A percentile compares a stretch with the other conserved stretches of the same genome.
These are phyloP conservation scores for Lachancea cidri DNA, from an alignment of 805 yeast genomes.

Conservation along the genomic window DNA sequence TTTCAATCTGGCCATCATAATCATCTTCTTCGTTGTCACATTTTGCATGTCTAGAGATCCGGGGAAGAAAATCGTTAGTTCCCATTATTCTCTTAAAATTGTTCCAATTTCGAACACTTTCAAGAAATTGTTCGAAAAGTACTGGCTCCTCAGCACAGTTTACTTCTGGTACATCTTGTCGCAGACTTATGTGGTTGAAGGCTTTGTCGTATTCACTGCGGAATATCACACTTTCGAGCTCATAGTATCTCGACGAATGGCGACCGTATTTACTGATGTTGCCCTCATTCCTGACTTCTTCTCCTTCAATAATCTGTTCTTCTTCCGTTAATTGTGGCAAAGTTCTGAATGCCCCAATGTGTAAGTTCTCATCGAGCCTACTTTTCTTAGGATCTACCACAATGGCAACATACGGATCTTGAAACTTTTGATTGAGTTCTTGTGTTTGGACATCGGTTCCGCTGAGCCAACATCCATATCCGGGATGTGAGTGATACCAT, in stretches of 20 bases:
- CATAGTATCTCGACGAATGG: slow-evolving; percentile 16
- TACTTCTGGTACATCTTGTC: slow-evolving; percentile 9
- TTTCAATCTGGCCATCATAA: slow-evolving; percentile 2
- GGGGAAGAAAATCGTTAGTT: slow-evolving; percentile 3
- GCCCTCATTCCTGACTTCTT: slow-evolving; percentile 3
- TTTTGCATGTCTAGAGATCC: not conserved
- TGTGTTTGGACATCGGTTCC: slow-evolving; percentile 94
- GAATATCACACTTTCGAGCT: slow-evolving; percentile 17
- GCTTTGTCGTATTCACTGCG: slow-evolving; percentile 19
- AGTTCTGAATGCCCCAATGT: slow-evolving; percentile 87
- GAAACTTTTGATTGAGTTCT: slow-evolving; percentile 73
- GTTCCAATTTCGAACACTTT: slow-evolving; percentile 23
- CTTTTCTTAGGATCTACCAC: slow-evolving; percentile 83
- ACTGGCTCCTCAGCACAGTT: slow-evolving; percentile 10
- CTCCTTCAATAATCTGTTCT: not conserved
- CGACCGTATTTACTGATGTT: slow-evolving; percentile 2
- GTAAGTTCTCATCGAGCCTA: slow-evolving; percentile 55
- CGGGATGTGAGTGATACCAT: slow-evolving; percentile 99
- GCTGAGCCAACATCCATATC: slow-evolving; percentile 94
- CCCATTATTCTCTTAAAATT: slow-evolving; percentile 13
- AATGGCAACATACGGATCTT: slow-evolving; percentile 86
- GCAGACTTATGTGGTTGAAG: slow-evolving; percentile 10
- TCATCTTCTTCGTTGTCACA: not conserved
- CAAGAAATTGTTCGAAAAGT: slow-evolving; percentile 17
- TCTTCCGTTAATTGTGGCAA: slow-evolving; percentile 36